Base-by-base conservation (phyloP, 768 basidiomycete species). In the Mrakia gelida region DNA sequence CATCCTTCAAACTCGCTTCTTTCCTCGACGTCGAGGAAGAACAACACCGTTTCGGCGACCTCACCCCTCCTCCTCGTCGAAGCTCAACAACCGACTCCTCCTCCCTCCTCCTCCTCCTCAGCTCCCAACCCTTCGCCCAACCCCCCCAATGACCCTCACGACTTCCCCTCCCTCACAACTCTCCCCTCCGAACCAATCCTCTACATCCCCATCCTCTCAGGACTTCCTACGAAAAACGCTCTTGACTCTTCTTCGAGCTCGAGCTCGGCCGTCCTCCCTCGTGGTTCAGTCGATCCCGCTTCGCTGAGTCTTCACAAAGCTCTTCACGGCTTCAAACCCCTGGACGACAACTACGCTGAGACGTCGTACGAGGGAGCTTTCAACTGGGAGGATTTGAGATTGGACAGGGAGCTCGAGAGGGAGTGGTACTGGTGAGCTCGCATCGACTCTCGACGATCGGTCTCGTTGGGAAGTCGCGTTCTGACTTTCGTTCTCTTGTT, bases 361-460 rank as follows among this genome's bases (percentile, higher is more conserved):
- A 84, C 84, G 5, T 86, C 89, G 7, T 98, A 96, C 81, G 85
- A 85, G 3, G 86, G 89, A 38, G 92, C 93, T 2, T 98, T 98
- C 87, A 97, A 97, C 84, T 98, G 95, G 95, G 81, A 84, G 26
- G 88, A 91, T 65, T 86, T 96, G 2, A 82, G 83, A 5, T 86
- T 96, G 21, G 91, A 91, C 2, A 85, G 86, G 73, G 88, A 91
- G 3, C 18, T 56, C 6, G 77, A 67, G 30, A 89, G 92, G 67
- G 92, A 92, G 80, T 86, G 92, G 56, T 92, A 94, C 77, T 97
- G 92, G 93, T 84, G 61, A 79, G 84, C 80, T 11, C 30, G 65
- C 34, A 28, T 71, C 32, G 26, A 5, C 18, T 23, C 18, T n/a
- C n/a, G n/a, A n/a, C 45, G 45, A 7, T 45, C 45, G 15, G 45